These are phyloP conservation scores for Globisporangium lucens DNA, from an alignment of 352 stramenopile genomes.

Conservation along the genomic window DNA sequence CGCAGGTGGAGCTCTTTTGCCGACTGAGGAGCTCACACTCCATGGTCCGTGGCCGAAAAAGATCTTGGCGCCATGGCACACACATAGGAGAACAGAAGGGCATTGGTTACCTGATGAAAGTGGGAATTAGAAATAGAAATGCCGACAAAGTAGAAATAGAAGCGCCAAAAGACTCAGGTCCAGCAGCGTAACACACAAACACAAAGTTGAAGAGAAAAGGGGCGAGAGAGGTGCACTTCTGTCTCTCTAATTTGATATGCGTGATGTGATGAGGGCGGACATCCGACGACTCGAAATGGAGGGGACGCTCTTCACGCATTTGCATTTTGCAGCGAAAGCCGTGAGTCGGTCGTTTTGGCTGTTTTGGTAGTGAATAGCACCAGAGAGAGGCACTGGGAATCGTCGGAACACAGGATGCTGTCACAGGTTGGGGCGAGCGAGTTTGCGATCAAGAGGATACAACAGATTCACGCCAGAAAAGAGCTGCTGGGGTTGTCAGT, in stretches of 20 bases:
- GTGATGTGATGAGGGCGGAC: not conserved
- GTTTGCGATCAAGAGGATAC: not conserved
- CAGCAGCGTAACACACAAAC: not conserved
- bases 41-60: not conserved
- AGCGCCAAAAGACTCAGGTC: not conserved
- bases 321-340: not conserved
- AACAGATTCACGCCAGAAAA: not conserved
- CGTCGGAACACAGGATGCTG: not conserved
- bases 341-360: not conserved
- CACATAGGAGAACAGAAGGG: not conserved
- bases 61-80: not conserved
- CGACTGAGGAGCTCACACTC: slow-evolving; percentile 7
- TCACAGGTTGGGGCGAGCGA: not conserved
- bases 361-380: not conserved
- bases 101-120: not conserved
- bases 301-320: not conserved
- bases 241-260: not conserved
- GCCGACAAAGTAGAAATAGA: not conserved
- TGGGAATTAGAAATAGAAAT: not conserved
- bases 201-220: not conserved
- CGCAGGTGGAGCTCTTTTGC: slow-evolving; percentile 10
- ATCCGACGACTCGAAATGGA: not conserved
- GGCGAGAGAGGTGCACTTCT: not conserved
- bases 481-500: not conserved
- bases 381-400: not conserved